These are phyloP conservation scores for Diversispora epigaea DNA, from an alignment of 192 early-diverging fungal species.

Conservation along the genomic window DNA sequence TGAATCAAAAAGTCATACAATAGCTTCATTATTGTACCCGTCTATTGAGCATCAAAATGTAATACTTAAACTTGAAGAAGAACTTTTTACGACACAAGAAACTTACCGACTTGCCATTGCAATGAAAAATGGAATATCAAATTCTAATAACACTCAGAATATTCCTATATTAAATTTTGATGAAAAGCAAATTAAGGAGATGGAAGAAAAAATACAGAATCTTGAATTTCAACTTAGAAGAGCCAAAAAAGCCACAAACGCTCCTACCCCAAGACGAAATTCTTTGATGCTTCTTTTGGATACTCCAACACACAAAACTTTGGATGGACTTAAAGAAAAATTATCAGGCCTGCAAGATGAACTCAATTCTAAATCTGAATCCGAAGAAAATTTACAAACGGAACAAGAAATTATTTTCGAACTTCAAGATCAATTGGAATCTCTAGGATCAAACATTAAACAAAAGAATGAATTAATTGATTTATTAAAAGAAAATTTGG, in stretches of 20 bases:
- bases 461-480: slow-evolving; percentile 32
- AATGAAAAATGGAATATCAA: not conserved
- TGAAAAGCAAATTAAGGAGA: not conserved
- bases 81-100: slow-evolving; percentile 13
- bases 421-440: slow-evolving; percentile 20
- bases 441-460: slow-evolving; percentile 1
- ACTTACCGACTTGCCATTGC: slow-evolving; percentile 1
- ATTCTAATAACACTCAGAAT: not conserved
- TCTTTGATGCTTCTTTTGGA: not conserved
- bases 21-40: slow-evolving; percentile 24
- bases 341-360: slow-evolving; percentile 21
- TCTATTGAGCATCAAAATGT: slow-evolving; percentile 13
- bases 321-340: slow-evolving; percentile 17
- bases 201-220: slow-evolving; percentile 17
- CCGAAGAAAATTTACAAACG: not conserved
- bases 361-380: not conserved
- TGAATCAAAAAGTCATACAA: slow-evolving; percentile 33
- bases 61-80: slow-evolving; percentile 23
- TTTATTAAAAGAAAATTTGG: slow-evolving; percentile 7
- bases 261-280: slow-evolving; percentile 19
- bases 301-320: not conserved
- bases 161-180: not conserved
- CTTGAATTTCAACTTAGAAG: slow-evolving; percentile 16
- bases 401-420: slow-evolving; percentile 15
- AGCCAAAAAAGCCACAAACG: slow-evolving; percentile 16